A percentile compares a stretch with the other conserved stretches of the same genome.
phyloP scores from a whole-genome alignment of 768 basidiomycete species.

The Amanita thiersii region DNA sequence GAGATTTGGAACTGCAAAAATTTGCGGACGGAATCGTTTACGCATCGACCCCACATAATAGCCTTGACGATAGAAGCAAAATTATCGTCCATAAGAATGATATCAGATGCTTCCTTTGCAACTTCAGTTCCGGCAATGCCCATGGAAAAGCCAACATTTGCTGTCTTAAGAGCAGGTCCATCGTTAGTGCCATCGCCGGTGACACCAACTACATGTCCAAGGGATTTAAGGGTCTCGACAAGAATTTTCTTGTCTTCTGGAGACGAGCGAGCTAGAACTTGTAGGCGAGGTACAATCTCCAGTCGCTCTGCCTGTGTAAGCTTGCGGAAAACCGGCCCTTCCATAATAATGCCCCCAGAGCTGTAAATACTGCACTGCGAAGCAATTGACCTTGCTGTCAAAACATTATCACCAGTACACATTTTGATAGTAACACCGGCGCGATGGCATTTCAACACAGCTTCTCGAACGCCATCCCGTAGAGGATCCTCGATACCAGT shows the following conservation, averaged over 20 bases:
- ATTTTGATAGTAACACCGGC: slow-evolving; percentile 96
- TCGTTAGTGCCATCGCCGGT: slow-evolving; percentile 99
- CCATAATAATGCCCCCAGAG: slow-evolving; percentile 93
- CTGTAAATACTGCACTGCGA: slow-evolving; percentile 94
- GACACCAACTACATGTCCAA: slow-evolving; percentile 90
- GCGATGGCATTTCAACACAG: slow-evolving; percentile 77
- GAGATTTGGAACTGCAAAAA: slow-evolving; percentile 95
- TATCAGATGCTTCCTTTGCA: slow-evolving; percentile 97
- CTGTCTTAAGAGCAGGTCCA: slow-evolving; percentile 91
- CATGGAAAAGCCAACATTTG: slow-evolving; percentile 96
- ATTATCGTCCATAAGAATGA: slow-evolving; percentile 97
- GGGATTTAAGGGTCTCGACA: slow-evolving; percentile 77
- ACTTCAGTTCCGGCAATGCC: slow-evolving; percentile 96
- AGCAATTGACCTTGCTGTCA: slow-evolving; percentile 95
- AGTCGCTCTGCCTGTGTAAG: slow-evolving; percentile 63
- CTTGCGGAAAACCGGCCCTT: slow-evolving; percentile 88
- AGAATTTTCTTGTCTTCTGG: slow-evolving; percentile 96
- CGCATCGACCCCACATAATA: slow-evolving; percentile 98
- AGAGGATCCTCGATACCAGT: slow-evolving; percentile 96
- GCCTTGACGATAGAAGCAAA: slow-evolving; percentile 95
- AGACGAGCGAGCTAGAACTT: slow-evolving; percentile 95
- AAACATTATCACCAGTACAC: slow-evolving; percentile 97
- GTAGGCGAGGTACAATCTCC: slow-evolving; percentile 83
- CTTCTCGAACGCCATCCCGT: slow-evolving; percentile 80
- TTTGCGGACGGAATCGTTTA: slow-evolving; percentile 96